These are phyloP conservation scores for Magnolia changhungtana DNA, from an alignment of 164 flowering plant genomes.

Conservation along the genomic window DNA sequence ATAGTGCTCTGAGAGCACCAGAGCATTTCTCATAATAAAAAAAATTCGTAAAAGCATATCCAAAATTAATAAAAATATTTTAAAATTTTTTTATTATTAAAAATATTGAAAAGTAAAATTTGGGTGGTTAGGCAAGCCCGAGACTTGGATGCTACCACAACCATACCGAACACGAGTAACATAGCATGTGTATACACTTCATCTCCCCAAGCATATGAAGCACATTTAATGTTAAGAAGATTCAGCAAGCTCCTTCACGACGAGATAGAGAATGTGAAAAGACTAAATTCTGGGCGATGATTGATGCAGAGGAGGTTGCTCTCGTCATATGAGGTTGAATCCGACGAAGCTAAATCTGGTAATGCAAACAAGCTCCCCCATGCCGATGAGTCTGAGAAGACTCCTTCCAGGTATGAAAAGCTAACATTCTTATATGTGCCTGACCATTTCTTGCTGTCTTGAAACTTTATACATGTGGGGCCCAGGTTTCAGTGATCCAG, in stretches of 20 bases:
- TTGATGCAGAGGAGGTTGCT: conserved; percentile 62
- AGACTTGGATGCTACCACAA: too few species aligned
- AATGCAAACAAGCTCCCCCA: conserved; percentile 10
- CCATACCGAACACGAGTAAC: too few species aligned
- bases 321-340: conserved; percentile 57
- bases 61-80: too few species aligned
- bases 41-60: too few species aligned
- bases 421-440: neutral
- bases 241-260: neutral
- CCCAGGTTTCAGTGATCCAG: neutral
- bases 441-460: neutral
- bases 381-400: conserved; percentile 16
- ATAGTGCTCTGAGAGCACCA: too few species aligned
- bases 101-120: too few species aligned
- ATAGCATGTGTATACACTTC: too few species aligned
- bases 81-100: too few species aligned
- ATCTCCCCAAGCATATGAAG: neutral
- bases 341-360: conserved; percentile 27
- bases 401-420: conserved; percentile 16
- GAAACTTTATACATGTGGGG: neutral
- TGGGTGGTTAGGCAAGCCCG: too few species aligned
- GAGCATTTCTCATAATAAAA: too few species aligned
- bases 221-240: neutral
- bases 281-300: neutral
- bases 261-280: neutral